Percentiles rank a stretch among this genome's conserved stretches.
phyloP scores from a whole-genome alignment of 2,329 filamentous ascomycete species.

The Hypoxylon sp. region DNA sequence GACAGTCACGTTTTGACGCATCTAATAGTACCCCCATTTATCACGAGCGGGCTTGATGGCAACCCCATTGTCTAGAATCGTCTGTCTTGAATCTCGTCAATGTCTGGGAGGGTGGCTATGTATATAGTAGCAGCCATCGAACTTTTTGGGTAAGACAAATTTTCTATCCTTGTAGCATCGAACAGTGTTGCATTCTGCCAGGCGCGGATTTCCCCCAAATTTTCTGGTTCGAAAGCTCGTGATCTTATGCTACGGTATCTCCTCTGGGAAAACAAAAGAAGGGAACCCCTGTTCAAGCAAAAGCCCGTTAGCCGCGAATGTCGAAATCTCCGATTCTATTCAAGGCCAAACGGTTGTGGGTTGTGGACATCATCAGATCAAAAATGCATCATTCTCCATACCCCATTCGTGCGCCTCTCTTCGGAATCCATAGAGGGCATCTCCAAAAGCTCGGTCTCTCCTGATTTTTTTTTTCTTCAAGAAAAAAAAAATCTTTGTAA shows the following conservation, averaged over 20 bases:
- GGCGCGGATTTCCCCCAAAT: slow-evolving; percentile 26
- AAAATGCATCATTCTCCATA: slow-evolving; percentile 13
- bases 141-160: slow-evolving; percentile 27
- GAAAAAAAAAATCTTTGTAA: slow-evolving; percentile 16
- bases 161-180: slow-evolving; percentile 30
- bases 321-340: slow-evolving; percentile 36
- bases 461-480: neutral
- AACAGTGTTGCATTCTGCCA: slow-evolving; percentile 31
- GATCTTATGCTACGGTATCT: slow-evolving; percentile 23
- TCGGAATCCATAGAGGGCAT: slow-evolving; percentile 34
- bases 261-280: slow-evolving; percentile 12
- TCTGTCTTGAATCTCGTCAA: slow-evolving; percentile 12
- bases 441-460: slow-evolving; percentile 18
- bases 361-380: slow-evolving; percentile 31
- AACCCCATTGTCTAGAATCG: slow-evolving; percentile 1
- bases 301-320: slow-evolving; percentile 37
- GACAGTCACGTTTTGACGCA: slow-evolving; percentile 9
- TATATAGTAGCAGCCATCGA: slow-evolving; percentile 16
- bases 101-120: slow-evolving; percentile 7
- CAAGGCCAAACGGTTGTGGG: slow-evolving; percentile 21
- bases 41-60: slow-evolving; percentile 22
- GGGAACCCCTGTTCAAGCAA: slow-evolving; percentile 23
- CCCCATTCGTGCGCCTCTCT: slow-evolving; percentile 20
- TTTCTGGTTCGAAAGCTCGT: slow-evolving; percentile 29
- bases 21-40: neutral